A percentile compares a stretch with the other conserved stretches of the same genome.
phyloP scores from a whole-genome alignment of 169 alveolate genomes.

The Cryptosporidium baileyi region DNA sequence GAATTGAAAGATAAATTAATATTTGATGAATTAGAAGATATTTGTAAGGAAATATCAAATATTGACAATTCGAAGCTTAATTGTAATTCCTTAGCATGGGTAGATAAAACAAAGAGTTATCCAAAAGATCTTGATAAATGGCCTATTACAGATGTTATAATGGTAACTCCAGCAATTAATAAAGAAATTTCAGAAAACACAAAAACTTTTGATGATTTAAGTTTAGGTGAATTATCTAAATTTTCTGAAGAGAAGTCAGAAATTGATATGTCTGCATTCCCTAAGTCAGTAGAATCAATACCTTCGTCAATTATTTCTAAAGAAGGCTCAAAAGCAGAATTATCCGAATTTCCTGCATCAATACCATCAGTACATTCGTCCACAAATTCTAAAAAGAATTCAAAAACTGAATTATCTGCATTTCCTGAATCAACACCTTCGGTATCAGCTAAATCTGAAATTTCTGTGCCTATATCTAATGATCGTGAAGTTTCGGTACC shows the following conservation, averaged over 20 bases:
- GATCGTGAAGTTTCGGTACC: background rate
- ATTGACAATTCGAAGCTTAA: slow-evolving; percentile 26
- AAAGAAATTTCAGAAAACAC: background rate
- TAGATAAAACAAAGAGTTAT: background rate
- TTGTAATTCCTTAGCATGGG: slow-evolving; percentile 62
- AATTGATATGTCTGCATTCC: no score
- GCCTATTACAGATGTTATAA: slow-evolving; percentile 45
- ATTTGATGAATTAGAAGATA: background rate
- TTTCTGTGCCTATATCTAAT: background rate
- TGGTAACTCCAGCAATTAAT: slow-evolving; percentile 15
- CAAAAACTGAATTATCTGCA: no score
- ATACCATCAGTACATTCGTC: no score
- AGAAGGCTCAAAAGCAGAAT: no score
- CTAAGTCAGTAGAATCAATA: no score
- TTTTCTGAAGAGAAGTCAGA: background rate
- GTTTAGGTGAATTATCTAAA: background rate
- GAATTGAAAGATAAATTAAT: background rate
- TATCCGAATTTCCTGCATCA: background rate
- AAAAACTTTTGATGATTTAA: background rate
- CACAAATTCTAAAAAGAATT: no score
- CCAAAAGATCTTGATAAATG: slow-evolving; percentile 51
- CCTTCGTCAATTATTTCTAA: background rate
- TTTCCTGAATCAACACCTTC: no score
- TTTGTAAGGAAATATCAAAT: slow-evolving; percentile 21
- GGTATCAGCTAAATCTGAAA: background rate